phyloP scores from a whole-genome alignment of 768 basidiomycete species.

The Ramaria sp. region DNA sequence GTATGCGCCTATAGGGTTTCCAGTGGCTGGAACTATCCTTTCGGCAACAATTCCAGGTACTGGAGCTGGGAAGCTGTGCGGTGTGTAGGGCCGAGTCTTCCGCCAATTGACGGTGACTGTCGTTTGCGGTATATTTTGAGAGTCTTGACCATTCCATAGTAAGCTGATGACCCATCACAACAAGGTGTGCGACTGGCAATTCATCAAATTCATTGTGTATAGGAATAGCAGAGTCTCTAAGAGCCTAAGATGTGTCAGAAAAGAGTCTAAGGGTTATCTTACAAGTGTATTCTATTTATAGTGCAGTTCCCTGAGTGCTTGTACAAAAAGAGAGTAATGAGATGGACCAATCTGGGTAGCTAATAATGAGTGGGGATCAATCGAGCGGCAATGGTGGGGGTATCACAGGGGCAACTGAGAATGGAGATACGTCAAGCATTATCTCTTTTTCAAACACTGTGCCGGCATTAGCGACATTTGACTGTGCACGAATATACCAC shows the following conservation, averaged over 20 bases:
- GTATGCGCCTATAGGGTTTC: constrained; percentile 40
- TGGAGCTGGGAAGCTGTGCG: constrained; percentile 20
- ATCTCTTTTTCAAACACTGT: constrained; percentile 20
- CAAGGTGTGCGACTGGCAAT: not conserved
- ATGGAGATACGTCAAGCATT: too few relatives aligned
- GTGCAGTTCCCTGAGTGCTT: too few relatives aligned
- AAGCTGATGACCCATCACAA: not conserved
- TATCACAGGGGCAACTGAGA: too few relatives aligned
- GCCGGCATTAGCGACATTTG: constrained; percentile 24
- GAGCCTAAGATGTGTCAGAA: too few relatives aligned
- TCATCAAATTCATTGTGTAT: constrained; percentile 14
- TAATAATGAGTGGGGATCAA: too few relatives aligned
- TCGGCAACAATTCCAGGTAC: constrained; percentile 44
- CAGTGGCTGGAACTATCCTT: constrained; percentile 43
- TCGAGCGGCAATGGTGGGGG: too few relatives aligned
- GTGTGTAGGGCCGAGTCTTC: constrained; percentile 44
- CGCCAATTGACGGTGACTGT: constrained; percentile 46
- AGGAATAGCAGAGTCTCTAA: too few relatives aligned
- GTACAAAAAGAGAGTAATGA: too few relatives aligned
- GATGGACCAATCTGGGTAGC: too few relatives aligned
- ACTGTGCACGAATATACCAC: constrained; percentile 2
- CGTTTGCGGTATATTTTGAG: constrained; percentile 45
- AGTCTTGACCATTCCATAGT: constrained; percentile 22
- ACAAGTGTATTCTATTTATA: too few relatives aligned
- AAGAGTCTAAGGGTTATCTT: too few relatives aligned